These are phyloP conservation scores for Eremochloa ophiuroides DNA, from an alignment of 176 grass and related monocot species.

Conservation along the genomic window DNA sequence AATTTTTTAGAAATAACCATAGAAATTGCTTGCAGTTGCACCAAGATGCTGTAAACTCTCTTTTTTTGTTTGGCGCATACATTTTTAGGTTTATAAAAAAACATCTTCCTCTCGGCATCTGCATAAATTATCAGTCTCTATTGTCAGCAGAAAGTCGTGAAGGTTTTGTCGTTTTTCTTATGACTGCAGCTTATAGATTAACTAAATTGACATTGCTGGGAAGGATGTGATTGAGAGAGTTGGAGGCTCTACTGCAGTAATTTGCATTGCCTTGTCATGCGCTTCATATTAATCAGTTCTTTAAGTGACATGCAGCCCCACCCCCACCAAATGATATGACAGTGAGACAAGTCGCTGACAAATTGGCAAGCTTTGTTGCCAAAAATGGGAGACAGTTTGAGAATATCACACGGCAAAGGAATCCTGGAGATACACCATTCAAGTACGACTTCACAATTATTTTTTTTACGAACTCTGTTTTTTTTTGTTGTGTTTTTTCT, in stretches of 20 bases:
- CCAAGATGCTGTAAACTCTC: background rate
- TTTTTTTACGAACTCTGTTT: background rate
- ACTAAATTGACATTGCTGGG: constrained; percentile 49
- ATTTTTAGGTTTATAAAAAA: constrained; percentile 14
- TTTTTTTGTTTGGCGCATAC: background rate
- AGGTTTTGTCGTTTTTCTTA: constrained; percentile 42
- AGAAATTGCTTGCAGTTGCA: background rate
- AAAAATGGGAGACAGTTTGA: constrained; percentile 96
- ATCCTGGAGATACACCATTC: constrained; percentile 94
- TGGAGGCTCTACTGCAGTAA: constrained; percentile 62
- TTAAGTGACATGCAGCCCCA: constrained; percentile 99
- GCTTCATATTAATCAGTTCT: constrained; percentile 80
- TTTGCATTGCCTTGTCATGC: constrained; percentile 68
- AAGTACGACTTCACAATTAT: constrained; percentile 52
- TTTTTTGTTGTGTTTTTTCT: background rate
- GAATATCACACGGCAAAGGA: constrained; percentile 85
- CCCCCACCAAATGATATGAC: constrained; percentile 80
- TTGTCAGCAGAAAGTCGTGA: constrained; percentile 37
- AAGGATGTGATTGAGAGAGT: constrained; percentile 74
- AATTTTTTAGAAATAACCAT: background rate
- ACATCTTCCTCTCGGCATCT: constrained; percentile 6
- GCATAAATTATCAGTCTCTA: background rate
- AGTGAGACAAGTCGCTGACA: constrained; percentile 90
- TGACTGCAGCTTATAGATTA: constrained; percentile 61
- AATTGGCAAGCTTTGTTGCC: constrained; percentile 88